A percentile compares a stretch with the other conserved stretches of the same genome.
phyloP scores from a whole-genome alignment of 2,329 filamentous ascomycete genomes.

The Cladophialophora psammophila region DNA sequence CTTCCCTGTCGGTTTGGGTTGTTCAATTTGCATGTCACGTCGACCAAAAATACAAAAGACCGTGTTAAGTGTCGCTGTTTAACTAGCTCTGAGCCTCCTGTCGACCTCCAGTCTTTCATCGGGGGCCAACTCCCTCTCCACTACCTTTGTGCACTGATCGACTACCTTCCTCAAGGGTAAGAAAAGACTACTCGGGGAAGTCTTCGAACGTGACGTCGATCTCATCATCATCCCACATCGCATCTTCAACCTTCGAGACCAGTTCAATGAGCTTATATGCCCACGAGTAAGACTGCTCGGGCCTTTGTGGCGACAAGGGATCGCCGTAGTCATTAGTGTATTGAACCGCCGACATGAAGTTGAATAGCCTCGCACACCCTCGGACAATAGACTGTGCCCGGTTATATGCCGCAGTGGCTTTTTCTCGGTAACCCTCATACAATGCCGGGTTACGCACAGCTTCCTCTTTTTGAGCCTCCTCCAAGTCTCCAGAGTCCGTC shows the following conservation, averaged over 20 bases:
- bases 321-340: neutral
- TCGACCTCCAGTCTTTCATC: neutral
- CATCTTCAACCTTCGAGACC: neutral
- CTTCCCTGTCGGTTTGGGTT: neutral
- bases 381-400: neutral
- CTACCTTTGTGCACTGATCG: neutral
- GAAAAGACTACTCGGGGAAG: neutral
- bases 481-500: constrained; percentile 1
- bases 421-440: neutral
- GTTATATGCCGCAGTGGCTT: neutral
- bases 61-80: too few species aligned
- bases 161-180: neutral
- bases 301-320: neutral
- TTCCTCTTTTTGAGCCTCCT: neutral
- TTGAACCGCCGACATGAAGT: neutral
- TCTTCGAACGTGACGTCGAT: neutral
- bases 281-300: neutral
- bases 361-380: neutral
- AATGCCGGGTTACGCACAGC: neutral
- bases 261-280: neutral
- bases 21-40: too few species aligned
- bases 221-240: neutral
- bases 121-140: neutral
- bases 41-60: too few species aligned
- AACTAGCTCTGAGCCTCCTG: too few species aligned